Conservation (phyloP, 768 basidiomycete species). For the Candolleomyces eurysporus region DNA sequence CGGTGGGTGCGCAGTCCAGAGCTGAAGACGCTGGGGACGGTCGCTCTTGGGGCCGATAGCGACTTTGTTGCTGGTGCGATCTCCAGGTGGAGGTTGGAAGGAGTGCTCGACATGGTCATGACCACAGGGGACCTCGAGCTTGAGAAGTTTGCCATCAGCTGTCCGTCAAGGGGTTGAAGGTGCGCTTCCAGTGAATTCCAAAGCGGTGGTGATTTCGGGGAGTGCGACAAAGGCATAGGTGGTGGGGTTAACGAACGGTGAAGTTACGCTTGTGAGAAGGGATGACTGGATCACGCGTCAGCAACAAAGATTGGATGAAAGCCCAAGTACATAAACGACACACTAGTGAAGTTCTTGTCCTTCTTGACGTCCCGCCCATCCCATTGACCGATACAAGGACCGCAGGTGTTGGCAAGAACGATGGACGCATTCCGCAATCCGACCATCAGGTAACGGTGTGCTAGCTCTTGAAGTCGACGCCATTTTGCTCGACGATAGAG, state of each 20-base stretch:
- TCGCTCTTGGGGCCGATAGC: conserved; percentile 82
- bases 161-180: conserved; percentile 97
- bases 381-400: conserved; percentile 96
- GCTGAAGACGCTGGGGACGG: too few relatives aligned
- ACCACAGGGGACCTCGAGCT: conserved; percentile 88
- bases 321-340: conserved; percentile 4
- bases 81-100: conserved; percentile 90
- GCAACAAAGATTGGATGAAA: too few relatives aligned
- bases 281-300: conserved; percentile 58
- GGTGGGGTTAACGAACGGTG: conserved; percentile 96
- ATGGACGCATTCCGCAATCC: conserved; percentile 54
- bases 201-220: conserved; percentile 93
- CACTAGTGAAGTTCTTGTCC: conserved; percentile 12
- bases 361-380: conserved; percentile 37
- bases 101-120: conserved; percentile 96
- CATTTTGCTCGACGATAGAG: conserved; percentile 64
- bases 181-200: conserved; percentile 93
- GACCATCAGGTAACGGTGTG: conserved; percentile 97
- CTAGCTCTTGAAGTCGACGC: conserved; percentile 84
- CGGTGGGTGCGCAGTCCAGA: too few relatives aligned
- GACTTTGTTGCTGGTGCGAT: conserved; percentile 81
- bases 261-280: conserved; percentile 99
- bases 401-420: conserved; percentile 91
- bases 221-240: conserved; percentile 96
- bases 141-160: conserved; percentile 93